A percentile compares a stretch with the other conserved stretches of the same genome.
Conservation (phyloP, 345 rosid genomes). For the Acer yangbiense region DNA sequence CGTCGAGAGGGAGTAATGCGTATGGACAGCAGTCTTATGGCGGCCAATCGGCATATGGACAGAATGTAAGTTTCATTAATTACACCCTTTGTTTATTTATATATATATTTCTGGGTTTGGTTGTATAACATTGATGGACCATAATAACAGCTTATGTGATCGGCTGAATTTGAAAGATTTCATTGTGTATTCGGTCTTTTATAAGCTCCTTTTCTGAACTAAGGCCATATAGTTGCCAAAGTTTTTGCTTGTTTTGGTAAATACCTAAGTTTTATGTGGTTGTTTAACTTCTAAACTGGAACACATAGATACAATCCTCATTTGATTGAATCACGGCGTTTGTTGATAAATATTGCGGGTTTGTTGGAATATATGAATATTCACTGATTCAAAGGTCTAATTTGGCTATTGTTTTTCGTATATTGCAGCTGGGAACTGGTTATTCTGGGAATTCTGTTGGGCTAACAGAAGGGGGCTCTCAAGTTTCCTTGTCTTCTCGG, state of each 20-base stretch:
- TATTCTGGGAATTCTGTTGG: conserved; percentile 71
- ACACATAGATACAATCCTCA: not conserved
- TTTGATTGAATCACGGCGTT: not conserved
- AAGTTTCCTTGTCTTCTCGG: conserved; percentile 58
- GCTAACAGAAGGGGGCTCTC: conserved; percentile 66
- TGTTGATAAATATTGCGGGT: not conserved
- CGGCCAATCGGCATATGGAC: conserved; percentile 77
- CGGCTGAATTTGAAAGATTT: too few species aligned
- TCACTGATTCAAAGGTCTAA: not conserved
- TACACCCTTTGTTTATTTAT: not conserved
- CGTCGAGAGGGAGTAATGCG: conserved; percentile 72
- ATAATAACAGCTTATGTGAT: not conserved
- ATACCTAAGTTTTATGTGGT: not conserved
- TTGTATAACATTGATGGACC: not conserved
- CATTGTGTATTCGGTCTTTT: too few species aligned
- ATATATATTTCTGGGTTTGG: not conserved
- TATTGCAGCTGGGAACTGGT: conserved; percentile 53
- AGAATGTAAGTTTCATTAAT: conserved; percentile 56
- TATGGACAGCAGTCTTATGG: conserved; percentile 76
- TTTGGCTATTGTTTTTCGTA: conserved; percentile 8
- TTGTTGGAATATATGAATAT: conserved; percentile 1
- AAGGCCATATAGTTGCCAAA: too few species aligned
- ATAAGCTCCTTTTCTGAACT: too few species aligned
- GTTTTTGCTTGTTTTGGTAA: not conserved
- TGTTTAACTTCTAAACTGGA: not conserved